Conservation (phyloP, 352 stramenopile genomes). For the Globisporangium rhizosaccharum region DNA sequence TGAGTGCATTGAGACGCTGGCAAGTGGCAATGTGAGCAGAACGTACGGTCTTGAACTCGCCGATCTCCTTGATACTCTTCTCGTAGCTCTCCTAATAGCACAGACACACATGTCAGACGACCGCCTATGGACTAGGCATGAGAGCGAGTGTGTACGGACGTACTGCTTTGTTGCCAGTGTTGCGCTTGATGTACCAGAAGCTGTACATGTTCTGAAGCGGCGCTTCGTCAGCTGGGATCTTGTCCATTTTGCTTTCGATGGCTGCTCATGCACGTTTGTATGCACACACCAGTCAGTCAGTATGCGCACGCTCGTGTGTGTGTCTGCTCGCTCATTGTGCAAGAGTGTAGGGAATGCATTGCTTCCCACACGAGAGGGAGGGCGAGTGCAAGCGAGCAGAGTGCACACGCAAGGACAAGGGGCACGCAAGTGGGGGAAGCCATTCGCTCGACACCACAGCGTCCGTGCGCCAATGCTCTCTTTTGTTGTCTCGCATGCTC, state of each 20-base stretch:
- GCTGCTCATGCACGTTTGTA: constrained; percentile 10
- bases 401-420: background rate
- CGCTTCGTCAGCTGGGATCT: constrained; percentile 32
- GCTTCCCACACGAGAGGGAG: background rate
- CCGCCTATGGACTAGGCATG: background rate
- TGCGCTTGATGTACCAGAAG: constrained; percentile 90
- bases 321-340: background rate
- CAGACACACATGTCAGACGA: background rate
- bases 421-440: no score
- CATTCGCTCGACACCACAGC: background rate
- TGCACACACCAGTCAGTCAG: background rate
- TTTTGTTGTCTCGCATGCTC: background rate
- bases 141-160: constrained; percentile 7
- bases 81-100: constrained; percentile 84
- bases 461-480: background rate
- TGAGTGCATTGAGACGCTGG: background rate
- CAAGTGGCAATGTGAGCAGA: background rate
- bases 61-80: constrained; percentile 92
- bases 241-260: constrained; percentile 20
- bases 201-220: constrained; percentile 88
- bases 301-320: background rate
- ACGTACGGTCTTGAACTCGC: constrained; percentile 87
- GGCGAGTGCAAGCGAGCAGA: no score
- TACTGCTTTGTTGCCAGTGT: constrained; percentile 73
- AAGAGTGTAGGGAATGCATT: no score